Evolutionary conservation across 2,329 filamentous ascomycete species (phyloP).

Genomic region (Chaetothyriales sp.): DNA sequence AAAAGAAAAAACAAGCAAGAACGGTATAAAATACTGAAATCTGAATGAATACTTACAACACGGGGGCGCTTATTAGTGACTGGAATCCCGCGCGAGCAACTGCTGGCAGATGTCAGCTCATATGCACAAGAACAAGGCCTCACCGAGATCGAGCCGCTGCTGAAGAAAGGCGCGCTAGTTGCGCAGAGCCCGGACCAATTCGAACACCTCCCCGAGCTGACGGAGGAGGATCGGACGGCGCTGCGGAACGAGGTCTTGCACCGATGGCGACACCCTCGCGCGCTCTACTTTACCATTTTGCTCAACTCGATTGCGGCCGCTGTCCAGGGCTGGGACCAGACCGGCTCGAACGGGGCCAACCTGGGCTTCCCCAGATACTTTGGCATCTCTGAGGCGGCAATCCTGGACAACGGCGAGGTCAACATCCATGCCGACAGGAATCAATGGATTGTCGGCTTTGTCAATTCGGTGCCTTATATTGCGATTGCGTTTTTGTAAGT

Average conservation of each 20-base stretch:
- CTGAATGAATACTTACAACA: not conserved
- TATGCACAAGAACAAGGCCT: conserved; percentile 43
- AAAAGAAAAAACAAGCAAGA: not conserved
- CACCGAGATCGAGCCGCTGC: conserved; percentile 40
- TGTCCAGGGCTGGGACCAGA: conserved; percentile 37
- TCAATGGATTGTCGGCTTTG: conserved; percentile 48
- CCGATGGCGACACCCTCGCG: conserved; percentile 33
- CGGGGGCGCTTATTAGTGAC: not conserved
- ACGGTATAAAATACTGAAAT: not conserved
- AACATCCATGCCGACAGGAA: conserved; percentile 23
- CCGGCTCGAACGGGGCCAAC: conserved; percentile 35
- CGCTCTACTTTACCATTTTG: conserved; percentile 35
- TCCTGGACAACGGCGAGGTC: not conserved
- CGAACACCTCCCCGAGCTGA: conserved; percentile 47
- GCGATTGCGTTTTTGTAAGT: conserved; percentile 35
- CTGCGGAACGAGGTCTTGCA: conserved; percentile 32
- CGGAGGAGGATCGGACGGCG: conserved; percentile 31
- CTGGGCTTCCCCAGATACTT: conserved; percentile 35
- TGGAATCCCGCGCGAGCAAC: conserved; percentile 20
- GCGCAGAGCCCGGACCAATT: conserved; percentile 53
- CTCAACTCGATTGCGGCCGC: conserved; percentile 37
- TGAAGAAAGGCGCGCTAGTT: conserved; percentile 57
- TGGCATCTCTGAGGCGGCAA: conserved; percentile 28
- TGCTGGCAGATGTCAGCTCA: conserved; percentile 19
- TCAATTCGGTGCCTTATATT: conserved; percentile 46